Percentiles rank a stretch among this genome's conserved stretches.
phyloP scores from a whole-genome alignment of 202 grass and related monocot genomes.

The Schoenoplectus tabernaemontani region DNA sequence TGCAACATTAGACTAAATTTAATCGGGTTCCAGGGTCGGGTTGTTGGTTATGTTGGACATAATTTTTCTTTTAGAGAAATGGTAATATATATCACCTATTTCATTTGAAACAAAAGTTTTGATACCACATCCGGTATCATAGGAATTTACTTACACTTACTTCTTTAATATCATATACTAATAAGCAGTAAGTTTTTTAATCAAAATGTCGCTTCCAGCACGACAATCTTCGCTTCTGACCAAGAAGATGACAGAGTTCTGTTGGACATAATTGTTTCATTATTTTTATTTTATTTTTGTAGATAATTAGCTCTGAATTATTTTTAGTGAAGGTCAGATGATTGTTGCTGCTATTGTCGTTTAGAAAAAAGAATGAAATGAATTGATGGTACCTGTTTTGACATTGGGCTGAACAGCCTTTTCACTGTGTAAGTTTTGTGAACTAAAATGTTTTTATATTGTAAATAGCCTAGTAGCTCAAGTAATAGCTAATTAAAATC shows the following conservation, averaged over 20 bases:
- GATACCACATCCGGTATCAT: too few species aligned
- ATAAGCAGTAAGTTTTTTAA: too few species aligned
- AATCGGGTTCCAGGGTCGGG: background rate
- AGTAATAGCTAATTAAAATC: too few species aligned
- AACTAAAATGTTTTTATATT: background rate
- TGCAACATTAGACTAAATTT: constrained; percentile 10
- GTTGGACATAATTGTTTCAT: too few species aligned
- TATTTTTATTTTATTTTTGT: background rate
- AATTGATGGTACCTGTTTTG: background rate
- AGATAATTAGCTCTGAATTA: background rate
- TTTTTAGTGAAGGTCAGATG: background rate
- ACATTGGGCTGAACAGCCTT: background rate
- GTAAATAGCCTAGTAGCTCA: too few species aligned
- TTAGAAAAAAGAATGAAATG: background rate
- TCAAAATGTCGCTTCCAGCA: too few species aligned
- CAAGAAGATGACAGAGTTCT: too few species aligned
- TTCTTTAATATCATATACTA: too few species aligned
- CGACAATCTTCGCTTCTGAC: too few species aligned
- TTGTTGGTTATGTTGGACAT: constrained; percentile 6
- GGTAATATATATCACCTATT: too few species aligned
- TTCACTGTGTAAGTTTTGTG: background rate
- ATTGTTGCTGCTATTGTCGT: background rate
- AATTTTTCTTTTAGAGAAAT: background rate
- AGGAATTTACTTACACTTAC: too few species aligned
- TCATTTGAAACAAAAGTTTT: too few species aligned